Percentiles rank a stretch among this genome's conserved stretches.
phyloP scores from a whole-genome alignment of 257 asterid species.

The Ophiorrhiza pumila region DNA sequence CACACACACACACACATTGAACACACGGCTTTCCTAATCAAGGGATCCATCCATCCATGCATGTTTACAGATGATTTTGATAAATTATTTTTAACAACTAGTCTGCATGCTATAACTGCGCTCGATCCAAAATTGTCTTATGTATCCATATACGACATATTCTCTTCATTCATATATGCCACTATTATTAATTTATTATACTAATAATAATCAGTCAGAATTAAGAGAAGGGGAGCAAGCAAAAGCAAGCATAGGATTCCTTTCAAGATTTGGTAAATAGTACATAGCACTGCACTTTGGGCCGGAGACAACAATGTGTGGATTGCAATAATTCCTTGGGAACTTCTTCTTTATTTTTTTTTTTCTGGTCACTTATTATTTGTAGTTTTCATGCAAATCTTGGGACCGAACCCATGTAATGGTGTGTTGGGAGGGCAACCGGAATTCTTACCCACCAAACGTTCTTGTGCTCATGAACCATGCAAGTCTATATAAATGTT shows the following conservation, averaged over 20 bases:
- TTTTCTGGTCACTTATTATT: neutral
- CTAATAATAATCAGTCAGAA: conserved; percentile 13
- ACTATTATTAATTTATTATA: too few relatives aligned
- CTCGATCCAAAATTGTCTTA: neutral
- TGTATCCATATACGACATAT: neutral
- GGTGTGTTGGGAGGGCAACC: neutral
- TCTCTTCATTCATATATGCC: too few relatives aligned
- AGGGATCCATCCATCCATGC: too few relatives aligned
- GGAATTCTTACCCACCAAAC: too few relatives aligned
- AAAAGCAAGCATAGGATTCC: conserved; percentile 41
- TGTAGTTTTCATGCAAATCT: conserved; percentile 5
- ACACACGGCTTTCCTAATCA: neutral
- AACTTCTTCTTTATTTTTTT: neutral
- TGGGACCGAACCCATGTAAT: neutral
- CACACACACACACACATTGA: neutral
- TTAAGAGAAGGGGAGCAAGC: neutral
- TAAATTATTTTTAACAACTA: neutral
- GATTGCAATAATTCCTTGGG: conserved; percentile 27
- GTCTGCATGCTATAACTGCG: neutral
- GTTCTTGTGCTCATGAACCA: too few relatives aligned
- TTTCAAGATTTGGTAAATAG: conserved; percentile 23
- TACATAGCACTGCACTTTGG: conserved; percentile 37
- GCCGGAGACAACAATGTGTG: conserved; percentile 36
- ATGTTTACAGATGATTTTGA: neutral
- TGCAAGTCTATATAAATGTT: too few relatives aligned